phyloP scores from a whole-genome alignment of 1,284 basidiomycete genomes.

The Ceratobasidium sp. region DNA sequence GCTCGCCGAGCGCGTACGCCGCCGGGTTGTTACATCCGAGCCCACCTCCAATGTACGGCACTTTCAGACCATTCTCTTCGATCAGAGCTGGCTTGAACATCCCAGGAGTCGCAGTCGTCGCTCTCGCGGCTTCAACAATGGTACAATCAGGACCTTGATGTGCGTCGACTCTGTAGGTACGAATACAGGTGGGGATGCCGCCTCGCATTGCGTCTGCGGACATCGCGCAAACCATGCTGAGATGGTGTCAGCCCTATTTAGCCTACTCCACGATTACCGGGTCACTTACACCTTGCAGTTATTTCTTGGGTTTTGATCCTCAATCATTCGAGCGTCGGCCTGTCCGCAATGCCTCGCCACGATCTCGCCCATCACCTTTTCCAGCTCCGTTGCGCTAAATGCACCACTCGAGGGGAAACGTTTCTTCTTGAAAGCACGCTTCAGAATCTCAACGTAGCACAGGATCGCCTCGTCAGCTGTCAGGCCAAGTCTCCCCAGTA shows the following conservation, averaged over 20 bases:
- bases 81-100: constrained; percentile 15
- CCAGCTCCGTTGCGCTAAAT: too few relatives aligned
- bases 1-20: background rate
- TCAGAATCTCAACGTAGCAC: constrained; percentile 51
- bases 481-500: constrained; percentile 56
- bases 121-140: background rate
- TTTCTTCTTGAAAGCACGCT: constrained; percentile 12
- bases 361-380: too few relatives aligned
- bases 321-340: too few relatives aligned
- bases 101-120: background rate
- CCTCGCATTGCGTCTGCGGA: background rate
- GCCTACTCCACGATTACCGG: background rate
- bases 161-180: background rate
- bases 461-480: constrained; percentile 54
- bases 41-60: constrained; percentile 14
- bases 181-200: background rate
- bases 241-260: background rate
- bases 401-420: too few relatives aligned
- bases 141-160: constrained; percentile 5
- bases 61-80: background rate
- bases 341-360: too few relatives aligned
- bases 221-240: background rate
- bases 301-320: too few relatives aligned
- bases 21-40: constrained; percentile 16
- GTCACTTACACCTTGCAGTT: constrained; percentile 1